Conservation (phyloP, 768 basidiomycete genomes). For the Psilocybe subaeruginosa region DNA sequence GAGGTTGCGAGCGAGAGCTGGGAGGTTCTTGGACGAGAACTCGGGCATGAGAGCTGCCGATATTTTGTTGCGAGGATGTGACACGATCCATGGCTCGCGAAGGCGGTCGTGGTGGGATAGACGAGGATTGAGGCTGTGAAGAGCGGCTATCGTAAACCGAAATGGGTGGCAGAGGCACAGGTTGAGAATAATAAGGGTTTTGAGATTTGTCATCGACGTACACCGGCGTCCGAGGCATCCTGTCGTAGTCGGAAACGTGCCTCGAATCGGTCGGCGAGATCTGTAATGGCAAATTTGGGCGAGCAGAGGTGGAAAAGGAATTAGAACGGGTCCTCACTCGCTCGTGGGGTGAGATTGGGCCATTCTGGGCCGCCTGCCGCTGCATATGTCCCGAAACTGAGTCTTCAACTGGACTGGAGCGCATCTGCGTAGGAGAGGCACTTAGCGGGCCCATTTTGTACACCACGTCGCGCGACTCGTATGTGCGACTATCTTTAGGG, state of each 20-base stretch:
- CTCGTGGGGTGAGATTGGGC: constrained; percentile 5
- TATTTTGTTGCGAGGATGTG: neutral
- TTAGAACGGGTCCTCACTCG: constrained; percentile 20
- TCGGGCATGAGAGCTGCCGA: neutral
- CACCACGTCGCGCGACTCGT: neutral
- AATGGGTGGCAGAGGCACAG: neutral
- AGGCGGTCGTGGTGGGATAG: neutral
- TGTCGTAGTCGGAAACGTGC: constrained; percentile 17
- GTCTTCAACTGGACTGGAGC: constrained; percentile 17
- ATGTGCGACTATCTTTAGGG: constrained; percentile 12
- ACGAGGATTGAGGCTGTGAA: neutral
- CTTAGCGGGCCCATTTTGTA: constrained; percentile 19
- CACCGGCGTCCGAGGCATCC: neutral
- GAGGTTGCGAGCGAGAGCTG: neutral
- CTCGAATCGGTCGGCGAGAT: constrained; percentile 11
- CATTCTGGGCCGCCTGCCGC: neutral
- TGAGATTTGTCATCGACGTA: constrained; percentile 1
- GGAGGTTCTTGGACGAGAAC: neutral
- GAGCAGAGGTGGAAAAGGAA: constrained; percentile 18
- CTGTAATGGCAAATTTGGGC: constrained; percentile 11
- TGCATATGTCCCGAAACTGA: neutral
- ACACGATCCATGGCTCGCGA: neutral
- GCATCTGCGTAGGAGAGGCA: constrained; percentile 22
- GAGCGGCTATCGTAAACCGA: constrained; percentile 1
- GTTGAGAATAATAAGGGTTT: constrained; percentile 16